Conservation (phyloP, 768 basidiomycete species). For the Phaffia australis region DNA sequence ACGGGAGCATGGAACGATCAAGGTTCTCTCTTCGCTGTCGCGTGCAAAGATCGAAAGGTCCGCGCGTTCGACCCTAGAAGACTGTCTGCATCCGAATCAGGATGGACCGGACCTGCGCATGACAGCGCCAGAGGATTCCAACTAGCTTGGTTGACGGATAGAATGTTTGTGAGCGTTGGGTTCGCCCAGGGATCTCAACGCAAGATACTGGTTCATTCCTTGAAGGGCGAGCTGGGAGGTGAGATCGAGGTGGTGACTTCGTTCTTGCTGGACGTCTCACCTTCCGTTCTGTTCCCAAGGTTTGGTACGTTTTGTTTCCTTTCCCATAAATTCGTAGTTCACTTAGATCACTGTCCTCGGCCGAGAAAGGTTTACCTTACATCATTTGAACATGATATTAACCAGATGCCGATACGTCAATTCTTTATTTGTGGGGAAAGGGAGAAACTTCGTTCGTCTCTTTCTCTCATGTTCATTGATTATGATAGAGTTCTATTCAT, state of each 20-base stretch:
- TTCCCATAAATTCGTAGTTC: too few relatives aligned
- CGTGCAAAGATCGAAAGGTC: constrained; percentile 37
- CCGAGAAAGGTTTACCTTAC: too few relatives aligned
- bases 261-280: constrained; percentile 37
- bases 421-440: constrained; percentile 38
- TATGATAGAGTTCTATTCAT: not conserved
- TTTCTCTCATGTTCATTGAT: not conserved
- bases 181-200: constrained; percentile 37
- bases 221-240: constrained; percentile 15
- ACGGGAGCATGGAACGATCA: constrained; percentile 34
- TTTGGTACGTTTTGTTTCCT: constrained; percentile 25
- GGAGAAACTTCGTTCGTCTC: constrained; percentile 18
- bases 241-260: constrained; percentile 28
- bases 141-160: constrained; percentile 34
- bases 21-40: constrained; percentile 34
- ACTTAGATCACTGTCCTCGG: too few relatives aligned
- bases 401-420: constrained; percentile 35
- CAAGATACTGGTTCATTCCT: constrained; percentile 35
- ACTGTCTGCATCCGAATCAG: constrained; percentile 16
- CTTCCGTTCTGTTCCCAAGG: constrained; percentile 37
- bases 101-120: constrained; percentile 29
- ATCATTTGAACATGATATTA: too few relatives aligned
- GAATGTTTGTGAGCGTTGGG: constrained; percentile 36
- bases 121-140: constrained; percentile 38
- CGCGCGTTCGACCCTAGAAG: constrained; percentile 37